Evolutionary conservation across 495 filamentous ascomycete genomes (phyloP).

Genomic region (Aspergillus cavernicola): DNA sequence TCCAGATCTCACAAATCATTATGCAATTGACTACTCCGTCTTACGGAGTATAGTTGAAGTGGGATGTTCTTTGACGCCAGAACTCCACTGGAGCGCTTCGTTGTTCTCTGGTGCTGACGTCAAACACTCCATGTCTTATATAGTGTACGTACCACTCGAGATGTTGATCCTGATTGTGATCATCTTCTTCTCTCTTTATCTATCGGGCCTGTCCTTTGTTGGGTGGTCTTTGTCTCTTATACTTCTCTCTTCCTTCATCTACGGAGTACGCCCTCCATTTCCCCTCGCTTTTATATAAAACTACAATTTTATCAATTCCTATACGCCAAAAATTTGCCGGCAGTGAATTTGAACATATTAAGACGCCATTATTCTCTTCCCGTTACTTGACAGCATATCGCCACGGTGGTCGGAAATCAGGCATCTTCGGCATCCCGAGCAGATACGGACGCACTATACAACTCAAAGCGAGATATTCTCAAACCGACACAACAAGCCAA

Average conservation of each 20-base stretch:
- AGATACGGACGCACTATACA: background rate
- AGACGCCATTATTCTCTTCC: too few species aligned
- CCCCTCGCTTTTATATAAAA: background rate
- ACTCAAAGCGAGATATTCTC: background rate
- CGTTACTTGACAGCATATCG: too few species aligned
- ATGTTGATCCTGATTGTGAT: background rate
- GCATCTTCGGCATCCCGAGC: constrained; percentile 6
- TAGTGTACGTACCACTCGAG: background rate
- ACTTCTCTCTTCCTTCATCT: background rate
- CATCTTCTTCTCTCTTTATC: background rate
- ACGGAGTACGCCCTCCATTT: background rate
- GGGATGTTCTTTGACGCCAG: constrained; percentile 13
- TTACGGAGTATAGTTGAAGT: background rate
- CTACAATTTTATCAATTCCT: background rate
- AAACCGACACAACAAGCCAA: too few species aligned
- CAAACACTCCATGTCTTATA: constrained; percentile 11
- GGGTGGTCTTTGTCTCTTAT: background rate
- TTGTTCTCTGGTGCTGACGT: constrained; percentile 18
- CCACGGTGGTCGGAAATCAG: too few species aligned
- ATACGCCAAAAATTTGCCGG: too few species aligned
- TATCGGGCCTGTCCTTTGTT: background rate
- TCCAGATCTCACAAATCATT: background rate
- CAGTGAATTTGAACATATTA: too few species aligned
- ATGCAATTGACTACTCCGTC: background rate
- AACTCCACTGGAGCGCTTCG: constrained; percentile 15